phyloP scores from a whole-genome alignment of 2,329 filamentous ascomycete species.

The Xylaria hypoxylon region DNA sequence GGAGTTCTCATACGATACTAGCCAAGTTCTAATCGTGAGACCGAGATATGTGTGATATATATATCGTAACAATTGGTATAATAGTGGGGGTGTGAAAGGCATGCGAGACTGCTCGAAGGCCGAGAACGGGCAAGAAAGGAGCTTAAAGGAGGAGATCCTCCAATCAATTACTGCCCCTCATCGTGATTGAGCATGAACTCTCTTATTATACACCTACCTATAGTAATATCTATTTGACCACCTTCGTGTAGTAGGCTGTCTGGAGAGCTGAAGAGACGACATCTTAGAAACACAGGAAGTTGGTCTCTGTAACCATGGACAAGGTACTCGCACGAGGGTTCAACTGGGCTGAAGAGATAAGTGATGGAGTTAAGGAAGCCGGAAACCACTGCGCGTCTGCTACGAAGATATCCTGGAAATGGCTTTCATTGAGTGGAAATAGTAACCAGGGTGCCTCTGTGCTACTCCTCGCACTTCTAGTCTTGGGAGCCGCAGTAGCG shows the following conservation, averaged over 20 bases:
- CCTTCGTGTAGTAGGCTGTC: not conserved
- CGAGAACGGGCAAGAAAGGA: constrained; percentile 43
- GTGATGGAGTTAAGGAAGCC: constrained; percentile 31
- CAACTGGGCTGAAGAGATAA: constrained; percentile 34
- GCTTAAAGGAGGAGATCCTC: constrained; percentile 8
- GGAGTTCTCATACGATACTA: constrained; percentile 18
- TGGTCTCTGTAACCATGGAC: constrained; percentile 24
- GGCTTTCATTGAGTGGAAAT: constrained; percentile 14
- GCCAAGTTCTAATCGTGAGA: constrained; percentile 28
- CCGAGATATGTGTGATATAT: constrained; percentile 42
- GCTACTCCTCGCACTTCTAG: constrained; percentile 37
- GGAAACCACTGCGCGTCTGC: constrained; percentile 33
- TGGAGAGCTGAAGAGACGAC: not conserved
- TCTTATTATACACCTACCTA: constrained; percentile 3
- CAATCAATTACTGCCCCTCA: constrained; percentile 17
- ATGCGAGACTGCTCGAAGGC: constrained; percentile 26
- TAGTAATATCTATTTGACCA: not conserved
- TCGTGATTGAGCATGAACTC: constrained; percentile 4
- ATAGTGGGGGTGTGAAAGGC: constrained; percentile 14
- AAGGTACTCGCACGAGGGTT: constrained; percentile 30
- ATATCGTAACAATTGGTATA: constrained; percentile 29
- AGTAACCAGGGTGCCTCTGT: constrained; percentile 30
- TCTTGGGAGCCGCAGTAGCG: constrained; percentile 35
- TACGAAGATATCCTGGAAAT: constrained; percentile 39
- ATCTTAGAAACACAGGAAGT: not conserved